A percentile compares a stretch with the other conserved stretches of the same genome.
Evolutionary conservation across 192 early-diverging fungal genomes (phyloP).

Genomic region (Linnemannia exigua): DNA sequence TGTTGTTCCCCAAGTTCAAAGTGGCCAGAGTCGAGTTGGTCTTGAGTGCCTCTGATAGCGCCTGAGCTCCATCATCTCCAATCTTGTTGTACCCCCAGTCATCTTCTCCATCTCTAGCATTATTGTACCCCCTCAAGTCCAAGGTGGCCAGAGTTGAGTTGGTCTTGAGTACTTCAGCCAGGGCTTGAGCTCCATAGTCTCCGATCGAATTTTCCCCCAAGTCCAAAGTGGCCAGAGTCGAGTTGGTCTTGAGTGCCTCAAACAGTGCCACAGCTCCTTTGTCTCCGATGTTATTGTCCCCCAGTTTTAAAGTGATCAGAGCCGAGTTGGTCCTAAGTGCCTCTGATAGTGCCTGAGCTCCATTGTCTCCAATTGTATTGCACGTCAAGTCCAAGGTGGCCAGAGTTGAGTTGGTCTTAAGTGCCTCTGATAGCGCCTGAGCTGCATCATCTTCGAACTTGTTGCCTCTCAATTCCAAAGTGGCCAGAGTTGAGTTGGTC

Average conservation of each 20-base stretch:
- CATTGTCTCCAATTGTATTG: too few relatives aligned
- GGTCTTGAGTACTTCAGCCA: slow-evolving; percentile 16
- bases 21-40: slow-evolving; percentile 8
- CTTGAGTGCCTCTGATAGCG: slow-evolving; percentile 8
- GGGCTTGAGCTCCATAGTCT: too few relatives aligned
- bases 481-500: too few relatives aligned
- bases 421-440: too few relatives aligned
- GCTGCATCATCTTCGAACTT: too few relatives aligned
- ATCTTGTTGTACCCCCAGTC: not conserved
- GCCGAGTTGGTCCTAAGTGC: slow-evolving; percentile 7
- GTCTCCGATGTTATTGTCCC: not conserved
- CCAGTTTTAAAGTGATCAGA: not conserved
- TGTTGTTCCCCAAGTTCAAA: not conserved
- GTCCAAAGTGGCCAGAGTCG: too few relatives aligned
- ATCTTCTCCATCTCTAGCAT: not conserved
- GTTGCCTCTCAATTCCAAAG: too few relatives aligned
- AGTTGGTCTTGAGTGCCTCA: too few relatives aligned
- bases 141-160: slow-evolving; percentile 15
- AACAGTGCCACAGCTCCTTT: not conserved
- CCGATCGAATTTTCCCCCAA: too few relatives aligned
- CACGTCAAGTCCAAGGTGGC: too few relatives aligned
- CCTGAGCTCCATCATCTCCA: slow-evolving; percentile 11
- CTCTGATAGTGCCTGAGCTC: too few relatives aligned
- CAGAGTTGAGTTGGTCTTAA: too few relatives aligned
- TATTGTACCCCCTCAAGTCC: not conserved